A percentile compares a stretch with the other conserved stretches of the same genome.
These are phyloP conservation scores for Fusarium torreyae DNA, from an alignment of 2,329 filamentous ascomycete genomes.

Conservation along the genomic window DNA sequence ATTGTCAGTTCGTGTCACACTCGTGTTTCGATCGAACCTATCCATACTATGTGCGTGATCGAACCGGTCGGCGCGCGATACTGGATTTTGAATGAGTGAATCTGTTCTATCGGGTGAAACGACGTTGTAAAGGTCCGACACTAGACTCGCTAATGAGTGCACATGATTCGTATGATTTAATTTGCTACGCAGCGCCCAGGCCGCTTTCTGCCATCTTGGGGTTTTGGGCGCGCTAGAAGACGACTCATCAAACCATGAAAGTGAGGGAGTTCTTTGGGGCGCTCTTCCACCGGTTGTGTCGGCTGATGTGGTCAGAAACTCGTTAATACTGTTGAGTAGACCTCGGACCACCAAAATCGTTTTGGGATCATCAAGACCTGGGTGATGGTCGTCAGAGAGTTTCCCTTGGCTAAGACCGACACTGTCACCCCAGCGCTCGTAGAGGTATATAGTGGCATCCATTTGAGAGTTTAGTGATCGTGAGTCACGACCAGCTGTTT, in stretches of 20 bases:
- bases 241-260: fast-evolving
- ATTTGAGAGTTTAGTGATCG: neutral
- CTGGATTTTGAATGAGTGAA: too few species aligned
- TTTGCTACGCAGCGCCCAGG: constrained; percentile 2
- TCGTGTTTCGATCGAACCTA: too few species aligned
- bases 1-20: neutral
- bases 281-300: neutral
- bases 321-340: neutral
- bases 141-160: neutral
- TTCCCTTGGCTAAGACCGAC: neutral
- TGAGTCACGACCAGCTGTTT: neutral
- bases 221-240: fast-evolving
- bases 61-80: too few species aligned
- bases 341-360: fast-evolving
- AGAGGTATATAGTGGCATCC: neutral
- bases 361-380: neutral
- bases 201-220: neutral
- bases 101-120: fast-evolving
- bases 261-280: too few species aligned
- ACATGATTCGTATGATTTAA: neutral
- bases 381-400: neutral
- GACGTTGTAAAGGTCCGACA: neutral
- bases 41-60: too few species aligned
- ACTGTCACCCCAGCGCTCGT: neutral
- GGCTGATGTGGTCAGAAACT: fast-evolving